Evolutionary conservation across 75 land plant genomes (phyloP), one percentile per base, ranked within the genome.

Genomic region (Adiantum capillusveneris): DNA sequence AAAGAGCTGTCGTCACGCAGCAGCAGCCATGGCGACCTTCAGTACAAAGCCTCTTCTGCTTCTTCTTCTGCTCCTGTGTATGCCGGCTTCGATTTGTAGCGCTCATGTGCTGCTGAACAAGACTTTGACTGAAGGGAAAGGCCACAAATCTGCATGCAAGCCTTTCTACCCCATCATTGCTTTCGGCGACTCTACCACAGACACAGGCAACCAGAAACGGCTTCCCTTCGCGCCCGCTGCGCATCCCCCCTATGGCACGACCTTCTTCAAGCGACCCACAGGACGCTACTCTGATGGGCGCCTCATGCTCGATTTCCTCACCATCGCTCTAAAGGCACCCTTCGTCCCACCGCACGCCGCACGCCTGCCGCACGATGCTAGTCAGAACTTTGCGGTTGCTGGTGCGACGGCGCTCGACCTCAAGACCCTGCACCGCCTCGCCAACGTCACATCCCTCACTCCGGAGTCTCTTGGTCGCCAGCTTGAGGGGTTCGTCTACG

Each of bases 171-270:
- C n/a, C n/a, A n/a, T n/a, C n/a, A n/a, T n/a, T n/a, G n/a, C n/a
- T n/a, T n/a, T n/a, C n/a, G n/a, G n/a, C n/a, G n/a, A n/a, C n/a
- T 84, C 87, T 12, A 74, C 53, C 58, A 84, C 87, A 6, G 87
- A 84, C 77, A 84, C 87, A 0, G 87, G 87, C 58, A 84, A 84
- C 78, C 77, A 82, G 24, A n/a, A n/a, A n/a, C n/a, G n/a, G n/a
- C n/a, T n/a, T n/a, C n/a, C n/a, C n/a, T 11, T 22, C 6, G 44
- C 28, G 11, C 82, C 82, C 12, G 76, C 34, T 79, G 83, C 11
- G 36, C 64, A 12, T 76, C 83, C 31, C 76, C 22, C 57, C 74
- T 76, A 48, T 21, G 57, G 17, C 57, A 36, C n/a, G 71, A 79
- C 17, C 59, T n/a, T n/a, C n/a, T n/a, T n/a, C n/a, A n/a, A n/a